Conservation (phyloP, 306 rosid species). For the Sophora flavescens region DNA sequence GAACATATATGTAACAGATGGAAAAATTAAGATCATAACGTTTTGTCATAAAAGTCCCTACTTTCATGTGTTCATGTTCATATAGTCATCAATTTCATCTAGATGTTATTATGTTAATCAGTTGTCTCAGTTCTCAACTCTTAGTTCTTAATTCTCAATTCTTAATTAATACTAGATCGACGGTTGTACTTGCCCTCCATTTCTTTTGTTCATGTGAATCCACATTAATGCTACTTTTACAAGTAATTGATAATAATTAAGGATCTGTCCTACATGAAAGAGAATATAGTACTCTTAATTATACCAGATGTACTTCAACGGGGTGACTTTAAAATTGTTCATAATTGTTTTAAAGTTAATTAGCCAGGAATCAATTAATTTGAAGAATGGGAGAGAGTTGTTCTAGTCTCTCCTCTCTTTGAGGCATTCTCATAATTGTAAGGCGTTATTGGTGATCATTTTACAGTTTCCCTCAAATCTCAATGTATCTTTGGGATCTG, state of each 20-base stretch:
- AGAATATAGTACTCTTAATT: background rate
- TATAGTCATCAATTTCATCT: constrained; percentile 34
- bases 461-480: constrained; percentile 20
- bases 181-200: background rate
- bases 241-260: background rate
- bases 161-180: constrained; percentile 10
- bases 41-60: constrained; percentile 26
- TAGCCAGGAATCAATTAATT: background rate
- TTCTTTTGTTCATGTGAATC: constrained; percentile 19
- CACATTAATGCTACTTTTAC: background rate
- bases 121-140: background rate
- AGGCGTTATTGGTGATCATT: background rate
- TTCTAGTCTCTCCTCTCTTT: background rate
- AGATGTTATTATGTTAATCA: constrained; percentile 34
- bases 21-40: constrained; percentile 37
- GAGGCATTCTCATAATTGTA: background rate
- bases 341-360: background rate
- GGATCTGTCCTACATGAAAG: background rate
- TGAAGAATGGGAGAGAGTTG: constrained; percentile 4
- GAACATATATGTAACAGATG: constrained; percentile 52
- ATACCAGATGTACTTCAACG: background rate
- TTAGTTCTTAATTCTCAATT: constrained; percentile 32
- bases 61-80: constrained; percentile 41
- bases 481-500: constrained; percentile 58
- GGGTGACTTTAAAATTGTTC: background rate